Evolutionary conservation across 2,329 filamentous ascomycete species (phyloP), one percentile per base, ranked within the genome.

Genomic region (Ilyonectria sp.): DNA sequence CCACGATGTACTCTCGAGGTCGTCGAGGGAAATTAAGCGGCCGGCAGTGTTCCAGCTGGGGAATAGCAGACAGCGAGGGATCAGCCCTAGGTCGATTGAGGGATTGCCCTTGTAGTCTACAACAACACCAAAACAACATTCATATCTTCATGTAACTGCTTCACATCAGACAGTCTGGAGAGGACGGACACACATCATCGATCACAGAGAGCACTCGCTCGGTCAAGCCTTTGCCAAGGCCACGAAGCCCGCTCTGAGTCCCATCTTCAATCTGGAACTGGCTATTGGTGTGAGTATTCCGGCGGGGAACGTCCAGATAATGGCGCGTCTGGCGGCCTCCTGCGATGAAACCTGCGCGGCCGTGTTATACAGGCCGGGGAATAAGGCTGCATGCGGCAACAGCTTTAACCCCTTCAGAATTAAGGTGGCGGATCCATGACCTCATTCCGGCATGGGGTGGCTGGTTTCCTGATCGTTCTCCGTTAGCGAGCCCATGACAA

Each of bases 1-100:
- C 26, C 50, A 63, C 0, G 66, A 68, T 23, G 49, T 63, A 1
- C 49, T 68, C 0, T 68, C 66, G 0, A 68, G 66, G 11, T 43
- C 65, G 3, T 68, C 63, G 13, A 63, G 66, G 1, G 66, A 68
- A 10, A 46, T 47, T 1, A 67, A 54, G 50, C 23, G 40, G 4
- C 57, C 66, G 0, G 46, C 52, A 8, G 63, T 67, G 17, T 67
- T 68, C 26, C 15, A 13, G 23, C 21, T 53, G 17, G 29, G 50
- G 6, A 35, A 35, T 53, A 29, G 6, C 6, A 35, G n/a, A 17
- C 29, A 7, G 6, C 29, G 29, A 35, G 29, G 29, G 3, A 35
- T 21, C 17, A 53, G 46, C 46, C 46, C 19, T 3, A 49, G 6
- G 19, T 49, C 46, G 9, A 8, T 43, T 8, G 6, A n/a, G 15